Base-by-base conservation (phyloP, 2,329 filamentous ascomycete species). In the Aspergillus ustus region DNA sequence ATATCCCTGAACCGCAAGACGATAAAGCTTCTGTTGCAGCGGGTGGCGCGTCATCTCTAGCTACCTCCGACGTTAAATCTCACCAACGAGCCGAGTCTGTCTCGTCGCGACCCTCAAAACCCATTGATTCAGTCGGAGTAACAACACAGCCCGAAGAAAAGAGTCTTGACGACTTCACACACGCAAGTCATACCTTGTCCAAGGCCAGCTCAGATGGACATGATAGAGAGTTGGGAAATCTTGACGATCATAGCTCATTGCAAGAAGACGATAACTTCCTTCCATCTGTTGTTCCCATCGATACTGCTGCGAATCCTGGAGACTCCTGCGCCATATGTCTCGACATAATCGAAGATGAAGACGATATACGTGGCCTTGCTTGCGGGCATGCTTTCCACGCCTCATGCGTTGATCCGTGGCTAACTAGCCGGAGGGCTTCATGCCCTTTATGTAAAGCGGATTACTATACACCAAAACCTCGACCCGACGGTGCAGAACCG, bases 321-420 rank as follows among this genome's bases (percentile, higher is more conserved):
- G 95, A 99, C 73, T 91, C 92, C 2, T 99, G 95, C 77, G 95
- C 95, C 54, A 98, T 99, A 70, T 99, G 95, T 77, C 90, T 99
- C 67, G 95, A 99, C 73, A 90, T 87, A 0, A 85, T 99, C 19
- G 95, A 99, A 75, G 92, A 98, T 65, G 92, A 97, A 65, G 95
- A 98, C 70, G 94, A 99, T 73, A 89, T 99, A 53, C 91, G 95
- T 68, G 95, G 95, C 2, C 81, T 99, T 63, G 93, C 92, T 4
- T 99, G 95, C 72, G 95, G 95, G n/a, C 95, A 99, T 77, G 93
- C 94, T 57, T 99, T 98, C 85, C 95, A 99, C 75, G 93, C 93
- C 54, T 91, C 90, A 44, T 99, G 95, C 74, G 87, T 99, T 52
- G 95, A 99, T 70, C 95, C 95, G 11, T 99, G 95, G 95, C 81